Percentiles rank a stretch among this genome's conserved stretches.
Evolutionary conservation across 1,284 basidiomycete genomes (phyloP).

Genomic region (Wolfiporia cocos): DNA sequence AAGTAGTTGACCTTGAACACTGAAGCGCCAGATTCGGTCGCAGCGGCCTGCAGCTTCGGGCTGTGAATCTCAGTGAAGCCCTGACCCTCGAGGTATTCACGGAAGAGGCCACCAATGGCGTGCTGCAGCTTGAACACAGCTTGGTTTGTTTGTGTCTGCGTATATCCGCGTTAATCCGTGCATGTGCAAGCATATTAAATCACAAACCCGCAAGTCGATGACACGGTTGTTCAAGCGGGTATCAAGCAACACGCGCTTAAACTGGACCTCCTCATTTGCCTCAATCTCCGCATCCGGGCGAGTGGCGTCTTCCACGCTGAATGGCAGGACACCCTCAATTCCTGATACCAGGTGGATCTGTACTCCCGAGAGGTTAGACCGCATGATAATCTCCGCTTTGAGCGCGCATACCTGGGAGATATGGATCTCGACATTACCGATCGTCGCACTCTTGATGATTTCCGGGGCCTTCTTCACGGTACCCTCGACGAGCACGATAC

Average conservation of each 20-base stretch:
- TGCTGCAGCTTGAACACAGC: constrained; percentile 93
- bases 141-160: constrained; percentile 90
- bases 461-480: constrained; percentile 80
- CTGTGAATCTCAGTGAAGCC: constrained; percentile 95
- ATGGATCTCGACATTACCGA: constrained; percentile 87
- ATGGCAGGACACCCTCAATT: constrained; percentile 80
- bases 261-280: constrained; percentile 53
- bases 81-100: constrained; percentile 72
- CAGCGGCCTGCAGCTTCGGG: constrained; percentile 95
- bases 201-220: constrained; percentile 82
- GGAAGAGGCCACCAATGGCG: constrained; percentile 86
- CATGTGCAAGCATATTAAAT: too few species aligned
- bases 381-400: not conserved
- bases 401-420: constrained; percentile 63
- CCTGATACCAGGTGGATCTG: constrained; percentile 79
- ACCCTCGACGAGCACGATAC: constrained; percentile 89
- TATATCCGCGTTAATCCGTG: constrained; percentile 4
- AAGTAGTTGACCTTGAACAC: constrained; percentile 99
- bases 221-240: constrained; percentile 95
- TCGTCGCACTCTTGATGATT: constrained; percentile 86
- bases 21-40: constrained; percentile 93
- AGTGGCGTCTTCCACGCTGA: constrained; percentile 91
- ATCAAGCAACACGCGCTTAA: constrained; percentile 77
- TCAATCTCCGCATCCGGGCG: constrained; percentile 78
- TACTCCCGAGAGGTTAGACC: not conserved